A percentile compares a stretch with the other conserved stretches of the same genome.
Conservation (phyloP, 352 stramenopile genomes). For the Globisporangium acanthophoron region DNA sequence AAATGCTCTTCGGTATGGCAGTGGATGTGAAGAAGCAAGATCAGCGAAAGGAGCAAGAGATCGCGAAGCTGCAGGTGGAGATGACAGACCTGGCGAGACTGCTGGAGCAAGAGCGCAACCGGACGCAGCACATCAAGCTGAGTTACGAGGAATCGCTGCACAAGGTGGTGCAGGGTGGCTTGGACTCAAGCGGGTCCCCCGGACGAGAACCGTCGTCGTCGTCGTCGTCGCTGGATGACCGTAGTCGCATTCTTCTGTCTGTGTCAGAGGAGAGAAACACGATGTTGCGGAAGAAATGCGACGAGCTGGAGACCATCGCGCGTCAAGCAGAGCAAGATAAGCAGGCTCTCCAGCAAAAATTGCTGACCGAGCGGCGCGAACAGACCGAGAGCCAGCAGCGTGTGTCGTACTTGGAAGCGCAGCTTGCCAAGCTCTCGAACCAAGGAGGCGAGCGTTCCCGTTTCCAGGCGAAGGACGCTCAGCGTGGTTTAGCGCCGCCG, state of each 20-base stretch:
- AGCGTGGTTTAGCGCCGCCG: not conserved
- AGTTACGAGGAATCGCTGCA: constrained; percentile 83
- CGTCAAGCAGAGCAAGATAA: constrained; percentile 41
- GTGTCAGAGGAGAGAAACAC: constrained; percentile 74
- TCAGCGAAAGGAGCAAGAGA: constrained; percentile 71
- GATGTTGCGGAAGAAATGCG: constrained; percentile 66
- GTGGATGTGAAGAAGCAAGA: constrained; percentile 85
- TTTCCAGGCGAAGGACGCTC: not conserved
- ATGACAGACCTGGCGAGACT: constrained; percentile 50
- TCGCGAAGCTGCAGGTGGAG: constrained; percentile 71
- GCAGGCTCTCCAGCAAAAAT: constrained; percentile 35
- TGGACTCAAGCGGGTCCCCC: constrained; percentile 15
- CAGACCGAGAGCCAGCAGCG: constrained; percentile 36
- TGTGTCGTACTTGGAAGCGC: constrained; percentile 58
- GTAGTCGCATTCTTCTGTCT: constrained; percentile 57
- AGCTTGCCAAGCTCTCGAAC: constrained; percentile 37
- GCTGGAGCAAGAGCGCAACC: constrained; percentile 67
- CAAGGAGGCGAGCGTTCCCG: constrained; percentile 6
- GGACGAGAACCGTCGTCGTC: not conserved
- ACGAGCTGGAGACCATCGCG: constrained; percentile 55
- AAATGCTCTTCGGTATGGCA: constrained; percentile 85
- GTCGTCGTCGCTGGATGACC: constrained; percentile 34
- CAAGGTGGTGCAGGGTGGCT: constrained; percentile 49
- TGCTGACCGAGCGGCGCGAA: constrained; percentile 17
- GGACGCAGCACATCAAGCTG: constrained; percentile 73